A percentile compares a stretch with the other conserved stretches of the same genome.
Evolutionary conservation across 139 green algal genomes (phyloP).

Genomic region (Volvox africanus): DNA sequence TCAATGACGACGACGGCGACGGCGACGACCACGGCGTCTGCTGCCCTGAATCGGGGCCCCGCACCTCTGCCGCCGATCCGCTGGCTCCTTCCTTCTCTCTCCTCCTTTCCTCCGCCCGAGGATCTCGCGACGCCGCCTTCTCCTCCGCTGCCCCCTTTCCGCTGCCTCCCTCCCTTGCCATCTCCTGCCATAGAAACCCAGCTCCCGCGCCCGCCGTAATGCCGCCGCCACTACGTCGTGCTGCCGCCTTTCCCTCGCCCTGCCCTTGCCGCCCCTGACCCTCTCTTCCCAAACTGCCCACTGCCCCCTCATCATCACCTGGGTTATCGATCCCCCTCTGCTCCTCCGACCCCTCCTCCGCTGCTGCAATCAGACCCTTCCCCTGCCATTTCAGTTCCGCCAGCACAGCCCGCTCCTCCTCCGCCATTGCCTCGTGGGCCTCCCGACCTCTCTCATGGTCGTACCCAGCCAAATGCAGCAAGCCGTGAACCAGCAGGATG

Average conservation of each 20-base stretch:
- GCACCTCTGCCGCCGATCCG: background rate
- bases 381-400: slow-evolving; percentile 80
- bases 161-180: background rate
- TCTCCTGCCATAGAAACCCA: slow-evolving; percentile 17
- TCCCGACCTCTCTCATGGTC: slow-evolving; percentile 89
- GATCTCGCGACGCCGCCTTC: background rate
- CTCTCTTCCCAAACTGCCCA: background rate
- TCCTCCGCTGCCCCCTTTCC: background rate
- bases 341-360: slow-evolving; percentile 17
- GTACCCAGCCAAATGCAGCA: slow-evolving; percentile 92
- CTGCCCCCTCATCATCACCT: background rate
- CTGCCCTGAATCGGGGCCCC: background rate
- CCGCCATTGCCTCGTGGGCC: slow-evolving; percentile 79
- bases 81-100: background rate
- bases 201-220: background rate
- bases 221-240: background rate
- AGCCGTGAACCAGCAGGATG: slow-evolving; percentile 94
- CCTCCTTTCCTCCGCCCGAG: background rate
- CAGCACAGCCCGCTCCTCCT: slow-evolving; percentile 78
- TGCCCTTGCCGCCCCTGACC: background rate
- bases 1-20: background rate
- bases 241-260: background rate
- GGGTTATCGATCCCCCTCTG: background rate
- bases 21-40: background rate
- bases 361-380: slow-evolving; percentile 77